Percentiles rank a stretch among this genome's conserved stretches.
phyloP scores from a whole-genome alignment of 805 yeast genomes.

The Komagataella mondaviorum region DNA sequence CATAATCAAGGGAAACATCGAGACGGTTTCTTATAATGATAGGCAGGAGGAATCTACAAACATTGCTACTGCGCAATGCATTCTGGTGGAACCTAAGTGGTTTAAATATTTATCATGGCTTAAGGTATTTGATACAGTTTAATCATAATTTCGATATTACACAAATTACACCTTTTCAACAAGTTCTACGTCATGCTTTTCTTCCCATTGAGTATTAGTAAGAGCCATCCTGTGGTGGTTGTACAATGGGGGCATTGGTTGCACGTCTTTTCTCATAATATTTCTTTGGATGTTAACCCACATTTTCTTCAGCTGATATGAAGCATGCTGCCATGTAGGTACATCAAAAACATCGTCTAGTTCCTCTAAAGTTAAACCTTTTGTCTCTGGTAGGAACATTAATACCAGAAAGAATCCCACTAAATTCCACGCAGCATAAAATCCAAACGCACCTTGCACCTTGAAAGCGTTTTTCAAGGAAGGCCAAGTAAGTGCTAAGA shows the following conservation, averaged over 20 bases:
- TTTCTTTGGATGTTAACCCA: conserved; percentile 29
- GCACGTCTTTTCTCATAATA: conserved; percentile 32
- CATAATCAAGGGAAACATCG: conserved; percentile 54
- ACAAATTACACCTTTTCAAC: conserved; percentile 20
- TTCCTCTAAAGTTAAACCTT: conserved; percentile 62
- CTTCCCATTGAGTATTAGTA: conserved; percentile 49
- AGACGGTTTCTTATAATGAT: conserved; percentile 27
- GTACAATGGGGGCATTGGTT: conserved; percentile 42
- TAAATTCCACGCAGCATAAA: conserved; percentile 78
- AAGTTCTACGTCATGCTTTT: conserved; percentile 34
- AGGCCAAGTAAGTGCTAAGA: conserved; percentile 72
- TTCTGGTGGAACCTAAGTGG: conserved; percentile 83
- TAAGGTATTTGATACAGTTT: neutral
- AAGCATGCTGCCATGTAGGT: conserved; percentile 41
- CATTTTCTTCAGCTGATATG: conserved; percentile 24
- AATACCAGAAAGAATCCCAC: conserved; percentile 58
- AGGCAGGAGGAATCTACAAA: conserved; percentile 3
- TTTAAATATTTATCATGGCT: conserved; percentile 40
- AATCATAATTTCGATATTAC: neutral
- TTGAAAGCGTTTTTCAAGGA: conserved; percentile 49
- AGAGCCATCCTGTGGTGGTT: conserved; percentile 44
- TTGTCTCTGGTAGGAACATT: conserved; percentile 63
- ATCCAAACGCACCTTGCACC: conserved; percentile 80
- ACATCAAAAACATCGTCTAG: conserved; percentile 62
- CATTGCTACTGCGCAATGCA: conserved; percentile 49